Base-by-base conservation (phyloP, 2,329 filamentous ascomycete genomes). In the Penicillium palitans region DNA sequence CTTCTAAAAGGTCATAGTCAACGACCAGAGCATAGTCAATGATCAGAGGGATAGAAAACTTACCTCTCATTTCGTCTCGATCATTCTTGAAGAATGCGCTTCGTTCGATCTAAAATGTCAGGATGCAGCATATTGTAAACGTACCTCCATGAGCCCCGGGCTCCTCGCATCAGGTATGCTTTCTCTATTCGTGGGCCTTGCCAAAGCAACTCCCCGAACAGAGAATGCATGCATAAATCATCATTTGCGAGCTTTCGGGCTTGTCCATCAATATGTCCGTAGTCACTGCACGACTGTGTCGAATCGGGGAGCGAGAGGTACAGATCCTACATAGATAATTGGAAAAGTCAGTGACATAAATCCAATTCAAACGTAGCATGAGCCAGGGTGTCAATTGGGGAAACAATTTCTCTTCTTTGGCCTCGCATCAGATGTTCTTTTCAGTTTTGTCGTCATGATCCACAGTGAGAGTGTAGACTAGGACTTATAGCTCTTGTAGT, bases 381-480 rank as follows among this genome's bases (percentile, higher is more conserved):
- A 19, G 27, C 3, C 12, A 9, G 4, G 10, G n/a, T 5, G 6
- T 46, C 10, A 46, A 46, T 46, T 29, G 15, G 17, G 6, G 19
- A 19, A 46, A 46, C 17, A 19, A 8, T 12, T 13, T 19, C n/a
- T 31, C 44, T 46, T 44, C 3, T 45, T 31, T 31, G 29, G 27
- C 44, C 21, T 50, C 48, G 35, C 25, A 39, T 51, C 48, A 40
- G 35, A 40, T 51, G 48, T 40, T 51, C 33, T 12, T 39, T 50
- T 21, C 17, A 12, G 0, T 6, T 5, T 13, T 4, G 6, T 40
- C 35, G 4, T 29, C 35, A 51, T 2, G 5, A 10, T 15, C 21
- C 6, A 15, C 3, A 27, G 17, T 17, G 9, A 37, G 19, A 19
- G 31, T 25, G 33, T 12, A 8, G 47, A n/a, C 47, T 37, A n/a